Percentiles rank a stretch among this genome's conserved stretches.
Conservation (phyloP, 495 filamentous ascomycete genomes). For the Aspergillus bridgeri region DNA sequence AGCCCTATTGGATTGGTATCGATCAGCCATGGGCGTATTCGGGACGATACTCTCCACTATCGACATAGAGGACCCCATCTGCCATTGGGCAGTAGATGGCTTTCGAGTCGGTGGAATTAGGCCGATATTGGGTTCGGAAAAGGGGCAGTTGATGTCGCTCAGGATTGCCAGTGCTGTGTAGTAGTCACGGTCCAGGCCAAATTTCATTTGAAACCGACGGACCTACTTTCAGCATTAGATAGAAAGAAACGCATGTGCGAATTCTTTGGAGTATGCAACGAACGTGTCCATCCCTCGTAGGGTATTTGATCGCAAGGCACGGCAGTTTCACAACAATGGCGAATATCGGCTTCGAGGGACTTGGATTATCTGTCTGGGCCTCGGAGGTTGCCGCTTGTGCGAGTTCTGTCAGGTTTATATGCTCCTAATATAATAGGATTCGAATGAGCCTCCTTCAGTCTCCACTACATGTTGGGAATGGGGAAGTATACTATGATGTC, state of each 20-base stretch:
- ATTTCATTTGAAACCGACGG: constrained; percentile 45
- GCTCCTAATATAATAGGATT: constrained; percentile 24
- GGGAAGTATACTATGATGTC: background rate
- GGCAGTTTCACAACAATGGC: constrained; percentile 43
- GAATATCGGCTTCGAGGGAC: constrained; percentile 24
- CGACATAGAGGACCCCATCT: constrained; percentile 14
- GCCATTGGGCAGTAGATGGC: constrained; percentile 31
- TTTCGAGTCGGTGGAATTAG: constrained; percentile 17
- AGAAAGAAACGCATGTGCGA: background rate
- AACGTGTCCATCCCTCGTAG: constrained; percentile 19
- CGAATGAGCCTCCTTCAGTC: too few relatives aligned
- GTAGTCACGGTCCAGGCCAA: constrained; percentile 35
- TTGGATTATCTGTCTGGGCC: constrained; percentile 4
- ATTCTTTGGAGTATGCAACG: background rate
- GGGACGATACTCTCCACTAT: background rate
- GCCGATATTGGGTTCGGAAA: constrained; percentile 33
- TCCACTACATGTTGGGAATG: too few relatives aligned
- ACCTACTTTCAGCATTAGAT: constrained; percentile 17
- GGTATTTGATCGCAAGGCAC: constrained; percentile 44
- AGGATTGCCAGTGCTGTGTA: constrained; percentile 35
- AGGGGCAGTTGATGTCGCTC: constrained; percentile 37
- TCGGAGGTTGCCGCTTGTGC: constrained; percentile 18
- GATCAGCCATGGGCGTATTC: background rate
- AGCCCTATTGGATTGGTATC: too few relatives aligned
- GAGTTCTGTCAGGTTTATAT: constrained; percentile 32